Evolutionary conservation across 768 basidiomycete genomes (phyloP).

Genomic region (Paxillus involutus): DNA sequence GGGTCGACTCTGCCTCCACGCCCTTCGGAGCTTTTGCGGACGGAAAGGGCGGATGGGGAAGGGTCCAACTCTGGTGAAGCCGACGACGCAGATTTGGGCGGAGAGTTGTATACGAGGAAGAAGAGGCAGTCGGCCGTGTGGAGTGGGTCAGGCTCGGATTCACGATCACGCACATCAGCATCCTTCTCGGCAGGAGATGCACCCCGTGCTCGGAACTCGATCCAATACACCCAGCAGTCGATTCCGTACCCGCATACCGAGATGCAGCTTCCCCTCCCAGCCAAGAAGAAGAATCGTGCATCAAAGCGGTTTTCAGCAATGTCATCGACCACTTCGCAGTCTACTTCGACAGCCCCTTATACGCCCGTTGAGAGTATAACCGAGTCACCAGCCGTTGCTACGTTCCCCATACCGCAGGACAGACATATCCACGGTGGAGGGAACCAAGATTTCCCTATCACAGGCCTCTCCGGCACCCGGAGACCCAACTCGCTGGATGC

Average conservation of each 20-base stretch:
- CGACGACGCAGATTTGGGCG: slow-evolving; percentile 63
- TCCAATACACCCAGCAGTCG: slow-evolving; percentile 25
- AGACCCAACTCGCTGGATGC: slow-evolving; percentile 37
- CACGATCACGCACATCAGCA: slow-evolving; percentile 60
- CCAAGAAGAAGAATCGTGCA: slow-evolving; percentile 15
- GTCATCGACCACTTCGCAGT: slow-evolving; percentile 46
- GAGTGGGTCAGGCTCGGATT: slow-evolving; percentile 51
- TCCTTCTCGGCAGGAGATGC: slow-evolving; percentile 36
- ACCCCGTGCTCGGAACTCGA: slow-evolving; percentile 23
- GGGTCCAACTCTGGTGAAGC: slow-evolving; percentile 30
- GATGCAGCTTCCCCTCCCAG: slow-evolving; percentile 24
- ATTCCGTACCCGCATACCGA: slow-evolving; percentile 26
- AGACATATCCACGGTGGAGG: slow-evolving; percentile 28
- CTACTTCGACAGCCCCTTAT: slow-evolving; percentile 45
- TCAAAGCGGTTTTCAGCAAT: slow-evolving; percentile 34
- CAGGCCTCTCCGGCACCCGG: slow-evolving; percentile 33
- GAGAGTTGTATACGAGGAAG: slow-evolving; percentile 48
- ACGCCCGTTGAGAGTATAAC: slow-evolving; percentile 33
- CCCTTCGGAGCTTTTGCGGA: slow-evolving; percentile 16
- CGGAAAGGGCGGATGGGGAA: slow-evolving; percentile 3
- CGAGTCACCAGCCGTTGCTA: slow-evolving; percentile 21
- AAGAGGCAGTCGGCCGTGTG: slow-evolving; percentile 28
- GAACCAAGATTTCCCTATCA: slow-evolving; percentile 35
- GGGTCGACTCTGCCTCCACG: slow-evolving; percentile 17
- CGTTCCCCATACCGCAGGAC: slow-evolving; percentile 31